phyloP scores from a whole-genome alignment of 2,329 filamentous ascomycete genomes.

The Arthrinium phaeospermum region DNA sequence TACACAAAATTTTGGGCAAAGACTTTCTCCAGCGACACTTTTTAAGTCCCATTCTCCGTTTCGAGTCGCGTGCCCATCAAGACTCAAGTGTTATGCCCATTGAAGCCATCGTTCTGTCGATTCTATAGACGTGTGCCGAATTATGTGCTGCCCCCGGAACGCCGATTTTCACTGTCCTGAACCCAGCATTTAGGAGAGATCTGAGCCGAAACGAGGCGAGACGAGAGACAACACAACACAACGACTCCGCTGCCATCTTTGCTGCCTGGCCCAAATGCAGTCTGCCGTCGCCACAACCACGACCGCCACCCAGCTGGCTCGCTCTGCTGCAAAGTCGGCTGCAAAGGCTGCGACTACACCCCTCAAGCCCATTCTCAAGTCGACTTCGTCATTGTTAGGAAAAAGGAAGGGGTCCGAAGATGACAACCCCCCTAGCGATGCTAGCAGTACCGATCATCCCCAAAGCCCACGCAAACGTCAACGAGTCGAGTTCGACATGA shows the following conservation, averaged over 20 bases:
- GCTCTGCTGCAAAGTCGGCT: conserved; percentile 33
- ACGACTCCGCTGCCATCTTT: conserved; percentile 4
- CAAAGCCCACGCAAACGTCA: conserved; percentile 58
- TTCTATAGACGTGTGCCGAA: not conserved
- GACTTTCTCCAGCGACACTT: conserved; percentile 1
- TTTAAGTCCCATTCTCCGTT: not conserved
- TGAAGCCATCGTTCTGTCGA: not conserved
- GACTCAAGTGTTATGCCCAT: not conserved
- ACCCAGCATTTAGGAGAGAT: not conserved
- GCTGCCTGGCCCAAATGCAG: conserved; percentile 28
- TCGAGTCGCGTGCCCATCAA: conserved; percentile 9
- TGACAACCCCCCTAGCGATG: conserved; percentile 46
- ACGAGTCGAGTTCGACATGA: conserved; percentile 64
- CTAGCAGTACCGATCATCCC: conserved; percentile 38
- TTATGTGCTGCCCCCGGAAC: conserved; percentile 4
- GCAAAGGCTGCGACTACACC: conserved; percentile 38
- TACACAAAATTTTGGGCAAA: conserved; percentile 12
- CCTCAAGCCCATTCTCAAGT: conserved; percentile 60
- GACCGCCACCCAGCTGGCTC: conserved; percentile 31
- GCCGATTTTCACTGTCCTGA: conserved; percentile 2
- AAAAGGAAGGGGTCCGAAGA: conserved; percentile 50
- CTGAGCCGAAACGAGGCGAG: not conserved
- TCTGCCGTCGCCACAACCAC: conserved; percentile 29
- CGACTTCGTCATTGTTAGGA: conserved; percentile 50
- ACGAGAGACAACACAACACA: not conserved